Evolutionary conservation across 768 basidiomycete genomes (phyloP).

Genomic region (Amylocystis lapponica): DNA sequence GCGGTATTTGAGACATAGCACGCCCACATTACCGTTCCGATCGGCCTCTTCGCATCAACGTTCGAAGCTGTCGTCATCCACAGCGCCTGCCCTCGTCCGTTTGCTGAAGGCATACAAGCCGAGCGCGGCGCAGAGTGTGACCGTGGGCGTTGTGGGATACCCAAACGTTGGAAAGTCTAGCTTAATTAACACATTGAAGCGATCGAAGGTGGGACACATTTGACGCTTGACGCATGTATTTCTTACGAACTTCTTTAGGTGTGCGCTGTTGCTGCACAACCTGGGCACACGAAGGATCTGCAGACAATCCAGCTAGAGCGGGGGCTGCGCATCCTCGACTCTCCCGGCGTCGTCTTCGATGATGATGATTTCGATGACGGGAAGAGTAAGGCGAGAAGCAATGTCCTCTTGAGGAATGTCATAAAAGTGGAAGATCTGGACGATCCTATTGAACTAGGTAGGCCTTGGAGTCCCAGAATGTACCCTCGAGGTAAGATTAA

Average conservation of each 20-base stretch:
- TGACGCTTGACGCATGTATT: not conserved
- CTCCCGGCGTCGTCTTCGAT: slow-evolving; percentile 96
- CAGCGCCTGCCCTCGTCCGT: slow-evolving; percentile 71
- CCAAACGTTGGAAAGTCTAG: slow-evolving; percentile 98
- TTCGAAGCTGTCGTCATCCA: slow-evolving; percentile 71
- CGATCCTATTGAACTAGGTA: slow-evolving; percentile 87
- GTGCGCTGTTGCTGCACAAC: slow-evolving; percentile 92
- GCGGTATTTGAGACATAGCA: slow-evolving; percentile 84
- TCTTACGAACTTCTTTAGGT: slow-evolving; percentile 38
- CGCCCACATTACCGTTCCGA: slow-evolving; percentile 90
- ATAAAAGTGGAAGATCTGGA: slow-evolving; percentile 87
- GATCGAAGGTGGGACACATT: slow-evolving; percentile 53
- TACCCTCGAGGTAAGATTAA: not conserved
- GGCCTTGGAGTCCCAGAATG: slow-evolving; percentile 20
- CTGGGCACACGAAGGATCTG: slow-evolving; percentile 89
- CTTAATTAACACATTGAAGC: slow-evolving; percentile 87
- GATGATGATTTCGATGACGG: slow-evolving; percentile 55
- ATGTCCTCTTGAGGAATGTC: slow-evolving; percentile 80
- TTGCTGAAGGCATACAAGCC: slow-evolving; percentile 82
- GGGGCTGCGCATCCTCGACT: slow-evolving; percentile 88
- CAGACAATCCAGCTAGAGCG: slow-evolving; percentile 92
- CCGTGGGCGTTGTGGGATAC: slow-evolving; percentile 90
- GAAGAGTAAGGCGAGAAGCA: slow-evolving; percentile 40
- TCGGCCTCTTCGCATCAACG: slow-evolving; percentile 73
- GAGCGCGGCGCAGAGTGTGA: slow-evolving; percentile 57